Evolutionary conservation across 2,329 filamentous ascomycete genomes (phyloP).

Genomic region (Ramularia collo-cygni): DNA sequence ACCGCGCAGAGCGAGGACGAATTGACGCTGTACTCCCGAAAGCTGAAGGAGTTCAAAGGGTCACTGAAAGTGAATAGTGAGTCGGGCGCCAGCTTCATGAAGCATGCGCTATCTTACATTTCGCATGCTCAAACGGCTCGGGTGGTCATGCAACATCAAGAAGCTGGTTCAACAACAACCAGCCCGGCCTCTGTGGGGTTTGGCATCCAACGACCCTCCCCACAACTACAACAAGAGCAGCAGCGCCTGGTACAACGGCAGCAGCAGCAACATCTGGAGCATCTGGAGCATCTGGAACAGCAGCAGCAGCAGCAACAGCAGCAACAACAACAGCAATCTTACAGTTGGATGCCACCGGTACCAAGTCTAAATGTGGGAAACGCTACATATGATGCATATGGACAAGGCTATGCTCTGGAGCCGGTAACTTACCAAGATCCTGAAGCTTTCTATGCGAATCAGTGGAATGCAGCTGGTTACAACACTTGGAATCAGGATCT

Average conservation of each 20-base stretch:
- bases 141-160: slow-evolving; percentile 7
- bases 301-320: neutral
- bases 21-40: slow-evolving; percentile 29
- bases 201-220: neutral
- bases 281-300: slow-evolving; percentile 9
- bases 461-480: neutral
- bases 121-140: slow-evolving; percentile 10
- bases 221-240: too few relatives aligned
- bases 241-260: neutral
- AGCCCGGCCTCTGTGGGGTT: slow-evolving; percentile 10
- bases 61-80: slow-evolving; percentile 37
- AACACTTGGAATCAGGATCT: neutral
- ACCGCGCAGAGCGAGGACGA: slow-evolving; percentile 32
- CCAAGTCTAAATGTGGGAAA: slow-evolving; percentile 6
- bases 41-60: slow-evolving; percentile 38
- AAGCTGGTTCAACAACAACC: slow-evolving; percentile 10
- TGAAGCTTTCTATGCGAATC: slow-evolving; percentile 9
- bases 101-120: slow-evolving; percentile 29
- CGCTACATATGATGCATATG: slow-evolving; percentile 7
- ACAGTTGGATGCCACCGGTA: slow-evolving; percentile 11
- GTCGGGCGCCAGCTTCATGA: slow-evolving; percentile 38
- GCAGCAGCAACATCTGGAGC: neutral
- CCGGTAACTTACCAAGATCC: slow-evolving; percentile 7
- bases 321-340: slow-evolving; percentile 3
- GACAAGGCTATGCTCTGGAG: slow-evolving; percentile 9